Evolutionary conservation across 257 asterid genomes (phyloP).

Genomic region (Solanum peruvianum): DNA sequence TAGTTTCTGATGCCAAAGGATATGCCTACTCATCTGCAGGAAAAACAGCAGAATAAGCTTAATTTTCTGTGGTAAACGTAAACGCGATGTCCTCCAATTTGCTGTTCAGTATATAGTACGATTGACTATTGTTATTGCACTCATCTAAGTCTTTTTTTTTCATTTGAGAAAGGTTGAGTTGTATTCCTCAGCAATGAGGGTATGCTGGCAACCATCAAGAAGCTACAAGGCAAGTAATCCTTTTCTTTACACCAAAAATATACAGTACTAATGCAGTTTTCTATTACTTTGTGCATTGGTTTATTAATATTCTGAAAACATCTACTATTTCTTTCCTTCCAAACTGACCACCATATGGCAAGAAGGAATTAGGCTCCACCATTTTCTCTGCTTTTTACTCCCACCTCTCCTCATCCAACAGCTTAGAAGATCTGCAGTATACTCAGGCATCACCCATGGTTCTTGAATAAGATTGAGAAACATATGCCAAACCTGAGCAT

Average conservation of each 20-base stretch:
- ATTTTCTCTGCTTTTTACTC: background rate
- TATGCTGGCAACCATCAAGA: background rate
- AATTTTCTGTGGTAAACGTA: background rate
- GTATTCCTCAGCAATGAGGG: background rate
- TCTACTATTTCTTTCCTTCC: background rate
- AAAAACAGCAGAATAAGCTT: background rate
- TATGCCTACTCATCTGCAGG: background rate
- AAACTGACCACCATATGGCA: background rate
- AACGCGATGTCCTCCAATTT: background rate
- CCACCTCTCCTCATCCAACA: background rate
- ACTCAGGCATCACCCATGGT: background rate
- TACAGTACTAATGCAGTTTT: background rate
- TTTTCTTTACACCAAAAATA: background rate
- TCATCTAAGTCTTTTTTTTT: background rate
- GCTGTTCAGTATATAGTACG: background rate
- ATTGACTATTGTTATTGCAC: background rate
- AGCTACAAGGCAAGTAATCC: background rate
- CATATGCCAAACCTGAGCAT: background rate
- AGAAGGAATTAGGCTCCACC: background rate
- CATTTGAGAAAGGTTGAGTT: background rate
- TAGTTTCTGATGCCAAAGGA: constrained; percentile 60
- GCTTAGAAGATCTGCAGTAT: background rate
- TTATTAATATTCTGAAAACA: background rate
- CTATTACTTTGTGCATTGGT: background rate
- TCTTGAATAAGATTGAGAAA: background rate